Evolutionary conservation across 768 basidiomycete genomes (phyloP).

Genomic region (Suillus subluteus): DNA sequence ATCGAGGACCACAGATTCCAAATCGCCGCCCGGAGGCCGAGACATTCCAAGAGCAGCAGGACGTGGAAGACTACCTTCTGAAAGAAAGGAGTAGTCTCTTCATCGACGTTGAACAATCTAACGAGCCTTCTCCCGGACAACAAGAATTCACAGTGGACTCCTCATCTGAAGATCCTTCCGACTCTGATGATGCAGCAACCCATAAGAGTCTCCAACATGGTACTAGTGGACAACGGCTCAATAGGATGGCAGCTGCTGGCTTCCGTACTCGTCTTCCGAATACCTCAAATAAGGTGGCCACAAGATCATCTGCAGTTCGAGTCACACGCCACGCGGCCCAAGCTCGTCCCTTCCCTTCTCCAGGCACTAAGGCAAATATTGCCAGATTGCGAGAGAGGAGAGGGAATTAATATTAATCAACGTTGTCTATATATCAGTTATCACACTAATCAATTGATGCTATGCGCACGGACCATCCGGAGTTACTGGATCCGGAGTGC

Average conservation of each 20-base stretch:
- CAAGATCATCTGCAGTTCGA: background rate
- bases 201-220: conserved; percentile 19
- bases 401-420: background rate
- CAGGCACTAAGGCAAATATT: background rate
- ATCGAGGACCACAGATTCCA: background rate
- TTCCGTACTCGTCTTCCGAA: background rate
- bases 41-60: conserved; percentile 23
- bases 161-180: conserved; percentile 19
- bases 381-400: background rate
- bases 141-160: conserved; percentile 5
- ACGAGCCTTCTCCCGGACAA: background rate
- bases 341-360: background rate
- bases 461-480: conserved; percentile 21
- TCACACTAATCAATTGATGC: background rate
- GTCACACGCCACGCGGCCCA: background rate
- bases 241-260: conserved; percentile 18
- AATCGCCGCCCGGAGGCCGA: conserved; percentile 13
- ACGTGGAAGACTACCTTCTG: conserved; percentile 29
- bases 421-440: background rate
- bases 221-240: conserved; percentile 17
- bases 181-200: conserved; percentile 35
- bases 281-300: background rate
- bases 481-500: conserved; percentile 11
- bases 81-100: background rate
- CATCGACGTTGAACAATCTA: background rate